These are phyloP conservation scores for Echium plantagineum DNA, from an alignment of 257 asterid genomes.

Conservation along the genomic window DNA sequence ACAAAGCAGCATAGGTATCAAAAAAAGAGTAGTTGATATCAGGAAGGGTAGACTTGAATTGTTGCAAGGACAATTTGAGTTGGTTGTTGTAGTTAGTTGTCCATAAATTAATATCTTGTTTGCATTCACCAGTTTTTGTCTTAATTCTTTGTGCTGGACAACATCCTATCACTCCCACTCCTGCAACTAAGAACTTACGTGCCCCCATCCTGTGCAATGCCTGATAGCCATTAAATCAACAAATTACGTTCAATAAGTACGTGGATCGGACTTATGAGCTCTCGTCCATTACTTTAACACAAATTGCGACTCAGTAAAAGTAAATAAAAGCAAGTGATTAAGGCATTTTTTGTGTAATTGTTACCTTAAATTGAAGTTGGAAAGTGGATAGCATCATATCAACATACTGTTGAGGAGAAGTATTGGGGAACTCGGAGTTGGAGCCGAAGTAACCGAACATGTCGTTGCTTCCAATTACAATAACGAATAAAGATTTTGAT, in stretches of 20 bases:
- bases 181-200: conserved; percentile 36
- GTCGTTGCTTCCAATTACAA: conserved; percentile 80
- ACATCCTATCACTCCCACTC: conserved; percentile 50
- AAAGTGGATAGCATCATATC: conserved; percentile 50
- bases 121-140: conserved; percentile 39
- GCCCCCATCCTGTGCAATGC: conserved; percentile 47
- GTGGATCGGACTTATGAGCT: too few relatives aligned
- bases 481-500: conserved; percentile 41
- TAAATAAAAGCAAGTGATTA: too few relatives aligned
- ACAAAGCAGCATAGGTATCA: conserved; percentile 33
- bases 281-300: too few relatives aligned
- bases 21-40: conserved; percentile 44
- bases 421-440: conserved; percentile 3
- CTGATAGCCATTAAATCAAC: conserved; percentile 12
- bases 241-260: background rate
- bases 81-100: conserved; percentile 38
- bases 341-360: too few relatives aligned
- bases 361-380: conserved; percentile 45
- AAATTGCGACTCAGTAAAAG: too few relatives aligned
- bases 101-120: conserved; percentile 33
- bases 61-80: conserved; percentile 30
- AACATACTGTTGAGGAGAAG: conserved; percentile 43
- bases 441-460: conserved; percentile 34
- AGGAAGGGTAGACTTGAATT: conserved; percentile 30
- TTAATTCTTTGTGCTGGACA: conserved; percentile 38